A percentile compares a stretch with the other conserved stretches of the same genome.
phyloP scores from a whole-genome alignment of 2,329 filamentous ascomycete species.

The Calonectria hongkongensis region DNA sequence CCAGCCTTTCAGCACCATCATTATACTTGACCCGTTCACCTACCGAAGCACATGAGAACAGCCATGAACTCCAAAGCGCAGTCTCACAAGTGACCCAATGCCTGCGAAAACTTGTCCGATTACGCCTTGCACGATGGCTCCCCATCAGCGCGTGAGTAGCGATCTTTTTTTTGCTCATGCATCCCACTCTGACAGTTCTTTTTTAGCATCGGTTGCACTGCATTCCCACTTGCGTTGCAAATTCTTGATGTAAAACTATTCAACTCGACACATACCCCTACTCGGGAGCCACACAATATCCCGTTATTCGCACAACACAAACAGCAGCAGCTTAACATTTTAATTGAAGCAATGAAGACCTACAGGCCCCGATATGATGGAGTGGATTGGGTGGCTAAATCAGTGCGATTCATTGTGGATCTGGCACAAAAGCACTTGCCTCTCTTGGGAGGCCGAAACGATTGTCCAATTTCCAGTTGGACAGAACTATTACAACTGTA shows the following conservation, averaged over 20 bases:
- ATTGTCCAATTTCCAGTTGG: conserved; percentile 37
- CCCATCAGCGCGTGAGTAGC: conserved; percentile 52
- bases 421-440: conserved; percentile 45
- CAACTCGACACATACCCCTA: conserved; percentile 30
- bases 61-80: conserved; percentile 48
- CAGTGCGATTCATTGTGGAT: conserved; percentile 49
- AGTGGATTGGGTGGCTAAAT: conserved; percentile 51
- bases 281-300: conserved; percentile 17
- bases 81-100: conserved; percentile 50
- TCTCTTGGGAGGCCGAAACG: background rate
- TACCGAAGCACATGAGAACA: conserved; percentile 41
- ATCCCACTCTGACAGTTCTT: background rate
- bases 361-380: conserved; percentile 51
- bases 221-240: conserved; percentile 47
- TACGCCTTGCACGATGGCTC: conserved; percentile 45
- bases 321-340: conserved; percentile 48
- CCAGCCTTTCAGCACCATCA: conserved; percentile 36
- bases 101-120: conserved; percentile 44
- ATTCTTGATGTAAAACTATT: conserved; percentile 51
- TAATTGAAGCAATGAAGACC: conserved; percentile 52
- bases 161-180: rapidly evolving
- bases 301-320: conserved; percentile 43
- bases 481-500: conserved; percentile 45
- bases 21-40: conserved; percentile 30
- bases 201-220: conserved; percentile 50